phyloP scores from a whole-genome alignment of 805 yeast genomes.

The Priceomyces fermenticarens region DNA sequence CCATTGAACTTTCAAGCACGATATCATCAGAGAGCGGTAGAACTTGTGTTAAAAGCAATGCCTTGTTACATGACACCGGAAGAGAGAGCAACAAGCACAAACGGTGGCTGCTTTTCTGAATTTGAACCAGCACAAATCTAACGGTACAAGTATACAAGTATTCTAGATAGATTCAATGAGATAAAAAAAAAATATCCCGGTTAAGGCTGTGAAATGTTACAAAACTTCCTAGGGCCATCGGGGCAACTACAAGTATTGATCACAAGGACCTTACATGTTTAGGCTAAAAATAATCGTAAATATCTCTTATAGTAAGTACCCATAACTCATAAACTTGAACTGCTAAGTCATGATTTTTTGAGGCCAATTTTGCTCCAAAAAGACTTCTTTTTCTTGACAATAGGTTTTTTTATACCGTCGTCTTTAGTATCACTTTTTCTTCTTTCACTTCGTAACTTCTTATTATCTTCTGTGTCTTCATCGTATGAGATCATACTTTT shows the following conservation, averaged over 20 bases:
- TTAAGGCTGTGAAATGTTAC: too few species aligned
- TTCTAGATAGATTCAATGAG: background rate
- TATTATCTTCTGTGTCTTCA: constrained; percentile 27
- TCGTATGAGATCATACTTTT: constrained; percentile 35
- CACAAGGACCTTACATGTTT: too few species aligned
- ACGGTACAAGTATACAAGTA: too few species aligned
- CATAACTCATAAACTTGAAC: too few species aligned
- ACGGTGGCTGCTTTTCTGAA: background rate
- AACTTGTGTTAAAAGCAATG: constrained; percentile 55
- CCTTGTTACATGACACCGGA: constrained; percentile 42
- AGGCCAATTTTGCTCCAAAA: constrained; percentile 22
- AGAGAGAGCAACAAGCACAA: constrained; percentile 8
- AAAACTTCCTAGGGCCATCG: too few species aligned
- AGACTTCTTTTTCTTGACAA: constrained; percentile 13
- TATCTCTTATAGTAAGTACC: too few species aligned
- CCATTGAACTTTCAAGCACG: constrained; percentile 45
- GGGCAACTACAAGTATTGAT: too few species aligned
- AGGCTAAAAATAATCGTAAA: too few species aligned
- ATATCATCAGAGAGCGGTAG: constrained; percentile 54
- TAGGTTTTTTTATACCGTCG: background rate
- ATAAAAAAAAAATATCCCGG: too few species aligned
- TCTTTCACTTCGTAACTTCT: constrained; percentile 5
- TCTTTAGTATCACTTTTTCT: constrained; percentile 2
- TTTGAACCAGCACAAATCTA: too few species aligned
- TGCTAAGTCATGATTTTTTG: constrained; percentile 10